phyloP scores from a whole-genome alignment of 2,329 filamentous ascomycete genomes.

The Trichoderma cornu-damae region DNA sequence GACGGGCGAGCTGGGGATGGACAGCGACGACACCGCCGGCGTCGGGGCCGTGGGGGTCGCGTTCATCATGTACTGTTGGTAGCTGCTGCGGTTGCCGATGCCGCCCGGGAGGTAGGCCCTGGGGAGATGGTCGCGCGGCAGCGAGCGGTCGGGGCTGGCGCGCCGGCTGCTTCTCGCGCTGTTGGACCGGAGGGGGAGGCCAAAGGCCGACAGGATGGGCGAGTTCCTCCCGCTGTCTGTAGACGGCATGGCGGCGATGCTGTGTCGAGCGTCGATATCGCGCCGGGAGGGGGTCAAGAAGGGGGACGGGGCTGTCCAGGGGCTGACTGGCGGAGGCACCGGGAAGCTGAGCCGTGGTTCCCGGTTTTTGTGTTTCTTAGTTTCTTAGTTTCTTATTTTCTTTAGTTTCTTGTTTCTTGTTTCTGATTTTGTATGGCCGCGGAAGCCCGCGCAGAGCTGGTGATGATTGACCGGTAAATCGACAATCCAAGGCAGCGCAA shows the following conservation, averaged over 20 bases:
- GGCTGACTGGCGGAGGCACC: background rate
- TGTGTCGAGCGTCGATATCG: background rate
- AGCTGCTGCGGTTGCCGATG: conserved; percentile 14
- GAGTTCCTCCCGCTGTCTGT: conserved; percentile 16
- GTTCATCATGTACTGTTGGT: conserved; percentile 6
- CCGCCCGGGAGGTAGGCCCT: conserved; percentile 10
- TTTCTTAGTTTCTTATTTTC: no score
- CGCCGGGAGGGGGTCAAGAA: background rate
- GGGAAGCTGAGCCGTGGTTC: background rate
- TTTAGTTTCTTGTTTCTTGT: no score
- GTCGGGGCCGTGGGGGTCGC: conserved; percentile 10
- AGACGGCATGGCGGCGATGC: conserved; percentile 27
- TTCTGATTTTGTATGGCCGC: no score
- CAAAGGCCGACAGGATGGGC: conserved; percentile 34
- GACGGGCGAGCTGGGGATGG: conserved; percentile 9
- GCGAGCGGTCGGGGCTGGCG: conserved; percentile 19
- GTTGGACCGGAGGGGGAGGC: conserved; percentile 29
- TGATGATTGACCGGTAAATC: background rate
- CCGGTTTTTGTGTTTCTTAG: no score
- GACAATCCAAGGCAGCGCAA: background rate
- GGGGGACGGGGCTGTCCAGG: background rate
- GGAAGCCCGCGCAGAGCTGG: background rate
- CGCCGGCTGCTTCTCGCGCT: conserved; percentile 22
- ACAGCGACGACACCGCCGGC: conserved; percentile 6
- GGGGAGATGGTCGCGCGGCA: conserved; percentile 19